phyloP scores from a whole-genome alignment of 1,284 basidiomycete species.

The Puccinia hordei region DNA sequence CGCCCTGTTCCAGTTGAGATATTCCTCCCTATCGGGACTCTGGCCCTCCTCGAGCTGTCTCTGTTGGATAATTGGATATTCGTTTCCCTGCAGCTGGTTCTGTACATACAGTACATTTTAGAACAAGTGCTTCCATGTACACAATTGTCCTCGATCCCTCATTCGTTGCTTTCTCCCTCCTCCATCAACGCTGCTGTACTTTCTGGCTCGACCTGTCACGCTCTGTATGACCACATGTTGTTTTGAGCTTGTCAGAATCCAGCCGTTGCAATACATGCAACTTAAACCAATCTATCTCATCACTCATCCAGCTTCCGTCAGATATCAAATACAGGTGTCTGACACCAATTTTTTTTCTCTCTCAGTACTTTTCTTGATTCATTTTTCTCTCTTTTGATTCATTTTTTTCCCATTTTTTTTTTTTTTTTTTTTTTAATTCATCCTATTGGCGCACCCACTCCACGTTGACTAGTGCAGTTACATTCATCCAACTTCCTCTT shows the following conservation, averaged over 20 bases:
- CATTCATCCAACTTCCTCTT: neutral
- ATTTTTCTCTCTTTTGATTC: neutral
- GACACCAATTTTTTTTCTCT: neutral
- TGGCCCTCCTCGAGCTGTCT: neutral
- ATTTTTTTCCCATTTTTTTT: neutral
- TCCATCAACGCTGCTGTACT: neutral
- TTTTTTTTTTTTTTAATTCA: neutral
- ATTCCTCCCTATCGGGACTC: slow-evolving; percentile 11
- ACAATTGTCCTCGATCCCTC: slow-evolving; percentile 14
- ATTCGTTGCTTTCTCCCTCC: neutral
- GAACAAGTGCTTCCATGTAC: slow-evolving; percentile 5
- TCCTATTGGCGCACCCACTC: slow-evolving; percentile 26
- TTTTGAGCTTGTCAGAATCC: slow-evolving; percentile 37
- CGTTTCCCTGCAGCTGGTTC: neutral
- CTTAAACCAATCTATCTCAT: slow-evolving; percentile 29
- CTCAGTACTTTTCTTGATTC: neutral
- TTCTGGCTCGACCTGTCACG: neutral
- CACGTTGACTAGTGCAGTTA: slow-evolving; percentile 24
- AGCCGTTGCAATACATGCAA: slow-evolving; percentile 32
- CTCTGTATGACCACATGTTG: slow-evolving; percentile 35
- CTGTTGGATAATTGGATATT: neutral
- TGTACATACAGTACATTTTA: slow-evolving; percentile 1
- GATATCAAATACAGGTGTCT: slow-evolving; percentile 41
- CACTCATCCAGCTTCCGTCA: slow-evolving; percentile 25
- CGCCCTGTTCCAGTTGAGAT: neutral